Percentiles rank a stretch among this genome's conserved stretches.
These are phyloP conservation scores for Punica granatum DNA, from an alignment of 345 rosid genomes.

Conservation along the genomic window DNA sequence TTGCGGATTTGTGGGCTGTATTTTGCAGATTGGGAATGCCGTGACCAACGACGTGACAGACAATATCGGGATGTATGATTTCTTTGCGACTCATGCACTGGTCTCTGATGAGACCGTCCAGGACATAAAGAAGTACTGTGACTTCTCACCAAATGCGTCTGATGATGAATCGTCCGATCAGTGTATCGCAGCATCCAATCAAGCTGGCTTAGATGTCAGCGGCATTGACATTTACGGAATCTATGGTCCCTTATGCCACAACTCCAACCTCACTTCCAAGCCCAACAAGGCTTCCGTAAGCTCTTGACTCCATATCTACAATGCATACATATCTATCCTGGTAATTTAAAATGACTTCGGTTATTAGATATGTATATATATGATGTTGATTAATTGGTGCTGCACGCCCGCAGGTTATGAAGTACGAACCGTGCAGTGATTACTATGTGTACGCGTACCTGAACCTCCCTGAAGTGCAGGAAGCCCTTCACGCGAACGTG, in stretches of 20 bases:
- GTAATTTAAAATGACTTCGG: no score
- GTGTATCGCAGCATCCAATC: slow-evolving; percentile 29
- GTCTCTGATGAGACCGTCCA: slow-evolving; percentile 32
- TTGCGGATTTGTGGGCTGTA: no score
- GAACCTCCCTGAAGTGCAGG: slow-evolving; percentile 67
- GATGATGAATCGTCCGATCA: slow-evolving; percentile 12
- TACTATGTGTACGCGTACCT: slow-evolving; percentile 56
- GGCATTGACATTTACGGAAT: slow-evolving; percentile 58
- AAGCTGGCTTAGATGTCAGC: slow-evolving; percentile 11
- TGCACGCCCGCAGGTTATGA: slow-evolving; percentile 21
- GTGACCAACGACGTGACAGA: slow-evolving; percentile 73
- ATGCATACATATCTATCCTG: no score
- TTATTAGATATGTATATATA: no score
- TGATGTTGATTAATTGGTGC: no score
- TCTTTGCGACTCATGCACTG: slow-evolving; percentile 50
- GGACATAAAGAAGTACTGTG: slow-evolving; percentile 32
- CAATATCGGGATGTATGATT: slow-evolving; percentile 58
- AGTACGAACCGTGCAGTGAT: slow-evolving; percentile 67
- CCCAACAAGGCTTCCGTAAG: slow-evolving; percentile 38
- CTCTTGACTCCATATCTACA: no score
- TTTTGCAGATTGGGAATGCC: slow-evolving; percentile 70
- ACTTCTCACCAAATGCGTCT: slow-evolving; percentile 33
- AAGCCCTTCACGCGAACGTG: slow-evolving; percentile 73
- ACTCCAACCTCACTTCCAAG: slow-evolving; percentile 36
- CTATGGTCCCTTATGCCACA: slow-evolving; percentile 63